Evolutionary conservation across 2,329 filamentous ascomycete genomes (phyloP), one percentile per base, ranked within the genome.

Genomic region (Kalaharituber pfeilii): DNA sequence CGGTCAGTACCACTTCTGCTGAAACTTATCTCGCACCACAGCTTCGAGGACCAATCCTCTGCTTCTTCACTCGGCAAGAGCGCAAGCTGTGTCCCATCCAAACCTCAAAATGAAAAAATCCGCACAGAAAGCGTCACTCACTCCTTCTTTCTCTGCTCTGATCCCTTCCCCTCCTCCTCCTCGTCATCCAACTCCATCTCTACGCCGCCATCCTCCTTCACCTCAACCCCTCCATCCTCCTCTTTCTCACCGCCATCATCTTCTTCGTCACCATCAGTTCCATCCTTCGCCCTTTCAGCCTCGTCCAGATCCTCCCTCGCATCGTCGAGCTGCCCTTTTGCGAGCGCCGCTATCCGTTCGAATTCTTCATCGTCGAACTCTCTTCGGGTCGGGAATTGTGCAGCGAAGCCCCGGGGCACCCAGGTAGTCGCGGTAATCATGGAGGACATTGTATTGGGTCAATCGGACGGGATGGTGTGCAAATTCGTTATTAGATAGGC

Each of bases 251-350:
- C 59, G 3, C 62, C 61, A 20, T 64, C 66, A 25, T 68, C 67
- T 51, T 44, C 52, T 2, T 66, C 62, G 50, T 56, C 60, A 20
- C 65, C 63, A 7, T 65, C 62, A 18, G 60, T 60, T 9, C 58
- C 60, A 11, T 57, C 62, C 13, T 62, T 64, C 54, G 62, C 61
- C 64, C 65, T 54, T 55, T 73, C 75, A 65, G 86, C 86, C 62
- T 84, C 80, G 61, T 82, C 78, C 58, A 94, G 70, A 65, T 91
- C 88, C 26, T 88, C 84, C 65, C 89, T 82, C 25, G 91, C 91
- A 69, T 96, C 91, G 65, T 95, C 86, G 28, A 95, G 77, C 70
- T 94, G 83, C 58, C 86, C 72, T 68, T 82, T 80, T 27, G 83
- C 83, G 60, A 87, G 73, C 65, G 77, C 75, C 15, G 82, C 81